phyloP scores from a whole-genome alignment of 192 early-diverging fungal genomes.

The Linnemannia zychae region DNA sequence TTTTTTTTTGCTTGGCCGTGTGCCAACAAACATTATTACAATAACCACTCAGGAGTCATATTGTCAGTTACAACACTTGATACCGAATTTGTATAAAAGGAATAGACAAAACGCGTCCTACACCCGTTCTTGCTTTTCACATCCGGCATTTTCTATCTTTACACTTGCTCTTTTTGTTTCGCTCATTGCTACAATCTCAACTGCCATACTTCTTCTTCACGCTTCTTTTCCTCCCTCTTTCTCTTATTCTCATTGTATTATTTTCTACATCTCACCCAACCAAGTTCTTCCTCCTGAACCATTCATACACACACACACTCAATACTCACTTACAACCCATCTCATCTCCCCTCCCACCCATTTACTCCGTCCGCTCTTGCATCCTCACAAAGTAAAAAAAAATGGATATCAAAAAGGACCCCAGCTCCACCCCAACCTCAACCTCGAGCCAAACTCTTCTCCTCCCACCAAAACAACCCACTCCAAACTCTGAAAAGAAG shows the following conservation, averaged over 20 bases:
- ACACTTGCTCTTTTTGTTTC: not conserved
- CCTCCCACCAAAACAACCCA: not conserved
- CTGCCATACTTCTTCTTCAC: not conserved
- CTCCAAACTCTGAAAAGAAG: not conserved
- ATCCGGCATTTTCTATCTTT: not conserved
- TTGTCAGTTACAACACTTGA: no score
- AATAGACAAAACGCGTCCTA: not conserved
- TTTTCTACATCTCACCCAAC: no score
- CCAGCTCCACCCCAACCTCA: not conserved
- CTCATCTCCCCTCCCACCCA: no score
- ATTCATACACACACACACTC: no score
- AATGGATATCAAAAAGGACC: slow-evolving; percentile 6
- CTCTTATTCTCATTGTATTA: not conserved
- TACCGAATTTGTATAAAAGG: no score
- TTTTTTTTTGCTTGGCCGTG: no score
- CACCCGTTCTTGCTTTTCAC: not conserved
- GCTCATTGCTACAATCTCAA: no score
- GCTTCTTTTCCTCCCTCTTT: not conserved
- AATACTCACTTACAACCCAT: no score
- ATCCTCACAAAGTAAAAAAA: not conserved
- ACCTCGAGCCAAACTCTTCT: not conserved
- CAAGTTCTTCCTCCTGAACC: no score
- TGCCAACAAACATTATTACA: no score
- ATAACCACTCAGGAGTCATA: no score
- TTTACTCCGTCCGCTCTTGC: no score